phyloP scores from a whole-genome alignment of 139 green algal genomes.

The Auxenochlorella pyrenoidosa region DNA sequence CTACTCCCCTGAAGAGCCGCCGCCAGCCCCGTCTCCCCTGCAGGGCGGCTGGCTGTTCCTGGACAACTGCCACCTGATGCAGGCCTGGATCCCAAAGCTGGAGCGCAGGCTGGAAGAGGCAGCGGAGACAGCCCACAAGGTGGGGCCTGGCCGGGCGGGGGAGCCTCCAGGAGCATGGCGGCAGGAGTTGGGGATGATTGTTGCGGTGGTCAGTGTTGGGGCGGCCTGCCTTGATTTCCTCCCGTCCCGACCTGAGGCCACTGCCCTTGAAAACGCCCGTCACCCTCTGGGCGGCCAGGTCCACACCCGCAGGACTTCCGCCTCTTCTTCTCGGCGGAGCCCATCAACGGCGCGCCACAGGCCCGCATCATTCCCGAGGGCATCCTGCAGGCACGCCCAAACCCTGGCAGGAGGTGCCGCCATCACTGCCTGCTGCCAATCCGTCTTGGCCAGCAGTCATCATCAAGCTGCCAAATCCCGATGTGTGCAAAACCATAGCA shows the following conservation, averaged over 20 bases:
- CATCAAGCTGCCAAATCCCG: no score
- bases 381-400: conserved; percentile 59
- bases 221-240: no score
- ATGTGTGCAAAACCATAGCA: no score
- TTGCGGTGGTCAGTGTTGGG: no score
- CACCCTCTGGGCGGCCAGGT: no score
- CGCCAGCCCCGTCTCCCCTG: no score
- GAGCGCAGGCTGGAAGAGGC: conserved; percentile 75
- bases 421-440: no score
- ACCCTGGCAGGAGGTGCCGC: no score
- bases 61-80: conserved; percentile 85
- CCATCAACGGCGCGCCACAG: conserved; percentile 87
- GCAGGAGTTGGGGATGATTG: no score
- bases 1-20: not conserved
- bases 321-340: conserved; percentile 92
- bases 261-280: no score
- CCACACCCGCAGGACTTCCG: conserved; percentile 75
- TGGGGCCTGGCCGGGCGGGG: not conserved
- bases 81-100: conserved; percentile 87
- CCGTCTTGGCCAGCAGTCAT: no score
- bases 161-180: not conserved
- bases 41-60: conserved; percentile 93
- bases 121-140: conserved; percentile 15
- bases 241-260: no score
- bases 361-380: conserved; percentile 88